Percentiles rank a stretch among this genome's conserved stretches.
phyloP scores from a whole-genome alignment of 1,284 basidiomycete species.

The Rhodotorula sp. region DNA sequence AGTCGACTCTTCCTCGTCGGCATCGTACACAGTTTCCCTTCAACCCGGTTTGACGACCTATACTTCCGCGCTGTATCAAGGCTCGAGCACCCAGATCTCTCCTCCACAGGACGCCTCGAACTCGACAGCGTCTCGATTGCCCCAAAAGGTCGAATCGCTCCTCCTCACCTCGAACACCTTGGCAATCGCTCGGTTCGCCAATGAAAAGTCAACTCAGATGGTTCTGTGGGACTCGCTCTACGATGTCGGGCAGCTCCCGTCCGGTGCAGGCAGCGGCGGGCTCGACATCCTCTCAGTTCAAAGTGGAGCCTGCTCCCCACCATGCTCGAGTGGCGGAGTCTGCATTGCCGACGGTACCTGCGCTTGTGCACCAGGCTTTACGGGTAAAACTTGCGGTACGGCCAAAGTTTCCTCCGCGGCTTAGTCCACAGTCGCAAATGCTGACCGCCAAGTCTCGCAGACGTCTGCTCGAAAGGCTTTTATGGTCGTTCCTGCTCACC shows the following conservation, averaged over 20 bases:
- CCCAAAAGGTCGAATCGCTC: constrained; percentile 8
- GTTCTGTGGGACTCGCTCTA: constrained; percentile 39
- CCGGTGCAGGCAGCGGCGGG: constrained; percentile 12
- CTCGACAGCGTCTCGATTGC: neutral
- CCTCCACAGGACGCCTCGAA: constrained; percentile 19
- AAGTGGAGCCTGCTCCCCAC: constrained; percentile 41
- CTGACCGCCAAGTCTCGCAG: constrained; percentile 43
- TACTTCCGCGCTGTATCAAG: constrained; percentile 35
- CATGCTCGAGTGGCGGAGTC: constrained; percentile 66
- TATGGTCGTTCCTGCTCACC: constrained; percentile 67
- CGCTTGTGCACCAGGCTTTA: constrained; percentile 67
- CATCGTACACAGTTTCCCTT: constrained; percentile 23
- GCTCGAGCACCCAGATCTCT: constrained; percentile 13
- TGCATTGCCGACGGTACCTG: constrained; percentile 69
- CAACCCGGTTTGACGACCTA: constrained; percentile 31
- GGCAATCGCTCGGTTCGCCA: constrained; percentile 24
- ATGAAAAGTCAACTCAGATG: constrained; percentile 16
- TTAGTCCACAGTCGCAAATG: rapidly evolving
- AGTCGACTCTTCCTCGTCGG: constrained; percentile 26
- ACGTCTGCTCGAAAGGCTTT: constrained; percentile 66
- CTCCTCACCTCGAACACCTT: constrained; percentile 26
- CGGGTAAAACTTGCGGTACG: constrained; percentile 62
- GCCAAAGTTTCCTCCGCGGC: neutral
- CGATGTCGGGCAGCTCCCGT: constrained; percentile 29
- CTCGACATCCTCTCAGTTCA: constrained; percentile 24